phyloP scores from a whole-genome alignment of 208 protist genomes.

The Crithidia mellificae region DNA sequence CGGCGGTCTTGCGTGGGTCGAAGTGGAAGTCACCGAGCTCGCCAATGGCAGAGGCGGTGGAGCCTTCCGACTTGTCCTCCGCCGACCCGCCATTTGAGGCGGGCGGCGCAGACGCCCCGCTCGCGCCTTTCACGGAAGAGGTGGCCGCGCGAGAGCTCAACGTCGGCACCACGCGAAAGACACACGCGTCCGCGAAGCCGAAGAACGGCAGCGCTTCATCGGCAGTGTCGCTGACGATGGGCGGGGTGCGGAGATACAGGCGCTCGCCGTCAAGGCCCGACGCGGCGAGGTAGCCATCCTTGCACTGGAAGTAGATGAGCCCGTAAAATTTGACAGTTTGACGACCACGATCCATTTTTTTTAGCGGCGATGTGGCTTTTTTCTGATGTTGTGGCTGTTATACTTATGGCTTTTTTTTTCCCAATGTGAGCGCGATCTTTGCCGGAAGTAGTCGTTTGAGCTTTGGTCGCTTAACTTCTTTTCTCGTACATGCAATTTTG shows the following conservation, averaged over 20 bases:
- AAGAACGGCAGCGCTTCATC: slow-evolving; percentile 59
- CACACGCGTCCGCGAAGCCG: slow-evolving; percentile 47
- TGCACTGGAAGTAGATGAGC: slow-evolving; percentile 65
- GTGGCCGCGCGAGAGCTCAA: slow-evolving; percentile 25
- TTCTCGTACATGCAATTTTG: too few relatives aligned
- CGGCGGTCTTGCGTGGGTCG: slow-evolving; percentile 26
- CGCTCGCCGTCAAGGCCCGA: slow-evolving; percentile 51
- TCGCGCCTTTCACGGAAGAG: slow-evolving; percentile 13
- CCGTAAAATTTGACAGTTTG: slow-evolving; percentile 54
- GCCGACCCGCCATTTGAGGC: not conserved
- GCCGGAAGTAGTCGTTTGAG: too few relatives aligned
- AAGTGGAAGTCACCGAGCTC: slow-evolving; percentile 3
- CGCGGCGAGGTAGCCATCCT: slow-evolving; percentile 64
- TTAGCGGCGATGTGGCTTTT: not conserved
- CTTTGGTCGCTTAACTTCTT: too few relatives aligned
- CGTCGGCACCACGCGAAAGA: slow-evolving; percentile 59
- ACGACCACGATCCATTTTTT: slow-evolving; percentile 55
- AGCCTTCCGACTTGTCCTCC: slow-evolving; percentile 1
- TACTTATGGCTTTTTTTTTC: too few relatives aligned
- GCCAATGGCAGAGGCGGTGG: slow-evolving; percentile 1
- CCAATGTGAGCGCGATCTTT: too few relatives aligned
- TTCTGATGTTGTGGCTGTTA: not conserved
- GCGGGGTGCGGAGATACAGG: slow-evolving; percentile 47
- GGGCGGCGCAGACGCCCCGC: not conserved
- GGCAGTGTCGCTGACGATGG: slow-evolving; percentile 37